These are phyloP conservation scores for Hondaea fermentalgiana DNA, from an alignment of 108 stramenopile species.

Conservation along the genomic window DNA sequence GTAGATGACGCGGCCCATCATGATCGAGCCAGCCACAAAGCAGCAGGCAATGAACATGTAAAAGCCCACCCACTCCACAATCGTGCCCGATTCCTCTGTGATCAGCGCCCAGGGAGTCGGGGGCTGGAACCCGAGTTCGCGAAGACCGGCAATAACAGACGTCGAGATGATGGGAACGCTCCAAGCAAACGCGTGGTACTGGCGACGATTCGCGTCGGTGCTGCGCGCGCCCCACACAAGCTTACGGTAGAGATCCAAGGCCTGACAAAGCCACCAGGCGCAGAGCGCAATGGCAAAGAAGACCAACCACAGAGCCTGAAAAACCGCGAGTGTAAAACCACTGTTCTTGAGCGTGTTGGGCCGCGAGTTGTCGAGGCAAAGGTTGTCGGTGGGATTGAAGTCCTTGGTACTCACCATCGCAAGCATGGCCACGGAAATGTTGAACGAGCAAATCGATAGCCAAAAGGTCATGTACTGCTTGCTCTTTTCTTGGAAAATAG, in stretches of 20 bases:
- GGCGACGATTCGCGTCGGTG: neutral
- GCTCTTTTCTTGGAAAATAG: neutral
- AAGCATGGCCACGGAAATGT: neutral
- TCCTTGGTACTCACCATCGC: neutral
- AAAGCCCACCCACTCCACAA: neutral
- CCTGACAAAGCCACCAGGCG: neutral
- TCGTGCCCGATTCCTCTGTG: neutral
- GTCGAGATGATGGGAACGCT: neutral
- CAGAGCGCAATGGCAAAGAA: neutral
- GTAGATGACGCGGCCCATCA: neutral
- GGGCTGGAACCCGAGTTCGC: neutral
- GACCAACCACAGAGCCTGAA: neutral
- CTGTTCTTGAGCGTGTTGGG: neutral
- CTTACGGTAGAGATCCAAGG: neutral
- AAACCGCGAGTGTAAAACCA: neutral
- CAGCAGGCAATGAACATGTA: neutral
- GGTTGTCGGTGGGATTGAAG: neutral
- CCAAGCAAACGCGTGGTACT: neutral
- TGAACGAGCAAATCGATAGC: constrained; percentile 4
- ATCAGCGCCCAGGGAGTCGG: neutral
- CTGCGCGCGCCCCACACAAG: neutral
- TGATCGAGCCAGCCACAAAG: neutral
- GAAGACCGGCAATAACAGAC: neutral
- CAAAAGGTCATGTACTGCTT: constrained; percentile 17
- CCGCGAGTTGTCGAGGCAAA: neutral